Conservation (phyloP, 768 basidiomycete species). For the Vishniacozyma victoriae region DNA sequence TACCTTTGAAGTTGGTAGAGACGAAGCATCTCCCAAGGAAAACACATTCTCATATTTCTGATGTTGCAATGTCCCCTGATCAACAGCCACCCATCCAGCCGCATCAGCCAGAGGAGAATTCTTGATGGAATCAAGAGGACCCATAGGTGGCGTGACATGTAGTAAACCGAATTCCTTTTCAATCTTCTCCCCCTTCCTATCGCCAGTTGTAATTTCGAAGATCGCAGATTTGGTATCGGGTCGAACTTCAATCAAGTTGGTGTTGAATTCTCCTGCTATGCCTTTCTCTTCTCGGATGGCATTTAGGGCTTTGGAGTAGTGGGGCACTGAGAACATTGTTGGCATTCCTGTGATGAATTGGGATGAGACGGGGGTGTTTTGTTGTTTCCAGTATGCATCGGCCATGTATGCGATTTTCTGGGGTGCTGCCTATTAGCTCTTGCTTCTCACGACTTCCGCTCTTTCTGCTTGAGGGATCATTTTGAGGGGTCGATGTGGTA, state of each 20-base stretch:
- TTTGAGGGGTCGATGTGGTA: neutral
- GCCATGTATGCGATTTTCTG: conserved; percentile 43
- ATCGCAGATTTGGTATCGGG: conserved; percentile 66
- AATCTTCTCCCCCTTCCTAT: conserved; percentile 56
- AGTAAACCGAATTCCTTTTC: conserved; percentile 73
- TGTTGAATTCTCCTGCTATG: conserved; percentile 71
- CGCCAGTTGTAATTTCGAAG: conserved; percentile 63
- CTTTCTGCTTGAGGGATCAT: neutral
- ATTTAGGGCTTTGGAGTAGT: conserved; percentile 85
- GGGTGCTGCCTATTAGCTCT: conserved; percentile 14
- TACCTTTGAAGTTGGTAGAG: conserved; percentile 79
- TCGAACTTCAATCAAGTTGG: conserved; percentile 75
- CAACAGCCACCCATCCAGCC: conserved; percentile 83
- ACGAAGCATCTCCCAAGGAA: conserved; percentile 85
- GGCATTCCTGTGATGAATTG: conserved; percentile 89
- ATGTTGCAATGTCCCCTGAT: conserved; percentile 73
- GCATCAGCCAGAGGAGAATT: conserved; percentile 55
- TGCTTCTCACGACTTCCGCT: too few species aligned
- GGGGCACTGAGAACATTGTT: conserved; percentile 92
- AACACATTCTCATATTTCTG: conserved; percentile 81
- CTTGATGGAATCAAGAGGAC: conserved; percentile 67
- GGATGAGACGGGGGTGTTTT: conserved; percentile 55
- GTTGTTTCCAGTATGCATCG: conserved; percentile 61
- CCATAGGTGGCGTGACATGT: conserved; percentile 89
- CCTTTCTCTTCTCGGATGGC: conserved; percentile 69